These are phyloP conservation scores for Cryptococcus sp. DNA, from an alignment of 1,284 basidiomycete species.

Conservation along the genomic window DNA sequence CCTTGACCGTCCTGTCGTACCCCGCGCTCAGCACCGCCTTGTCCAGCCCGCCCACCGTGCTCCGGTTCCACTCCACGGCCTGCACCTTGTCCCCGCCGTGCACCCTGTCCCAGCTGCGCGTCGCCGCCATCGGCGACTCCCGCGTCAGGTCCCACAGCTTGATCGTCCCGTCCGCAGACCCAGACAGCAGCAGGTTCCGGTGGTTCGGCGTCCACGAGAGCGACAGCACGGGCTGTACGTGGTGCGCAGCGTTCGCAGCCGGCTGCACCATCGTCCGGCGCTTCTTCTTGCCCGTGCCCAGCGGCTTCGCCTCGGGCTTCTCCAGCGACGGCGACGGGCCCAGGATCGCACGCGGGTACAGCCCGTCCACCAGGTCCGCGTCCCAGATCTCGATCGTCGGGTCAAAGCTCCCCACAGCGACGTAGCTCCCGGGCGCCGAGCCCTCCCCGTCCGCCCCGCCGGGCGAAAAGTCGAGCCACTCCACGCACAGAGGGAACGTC, in stretches of 20 bases:
- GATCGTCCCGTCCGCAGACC: conserved; percentile 90
- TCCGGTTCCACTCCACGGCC: conserved; percentile 90
- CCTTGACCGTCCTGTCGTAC: conserved; percentile 87
- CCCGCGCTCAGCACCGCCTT: conserved; percentile 87
- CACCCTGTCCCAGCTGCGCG: conserved; percentile 74
- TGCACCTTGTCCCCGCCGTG: conserved; percentile 95
- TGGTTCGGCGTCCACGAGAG: conserved; percentile 90
- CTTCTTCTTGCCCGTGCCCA: conserved; percentile 91
- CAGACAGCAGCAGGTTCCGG: conserved; percentile 85
- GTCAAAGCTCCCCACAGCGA: conserved; percentile 95
- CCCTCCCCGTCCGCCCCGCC: conserved; percentile 44
- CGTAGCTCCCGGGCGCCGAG: conserved; percentile 67
- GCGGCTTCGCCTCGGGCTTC: conserved; percentile 69
- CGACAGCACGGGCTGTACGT: conserved; percentile 88
- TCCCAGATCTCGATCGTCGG: conserved; percentile 99
- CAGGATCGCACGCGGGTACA: conserved; percentile 90
- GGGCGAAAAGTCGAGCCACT: conserved; percentile 91
- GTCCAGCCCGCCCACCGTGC: conserved; percentile 58
- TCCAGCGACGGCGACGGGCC: conserved; percentile 67
- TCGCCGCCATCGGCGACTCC: conserved; percentile 59
- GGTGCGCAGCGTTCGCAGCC: conserved; percentile 64
- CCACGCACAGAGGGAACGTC: conserved; percentile 94
- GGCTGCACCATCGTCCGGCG: conserved; percentile 80
- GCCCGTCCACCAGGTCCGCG: conserved; percentile 85
- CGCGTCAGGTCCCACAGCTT: conserved; percentile 95